Evolutionary conservation across 495 filamentous ascomycete species (phyloP).

Genomic region (Tuber borchii): DNA sequence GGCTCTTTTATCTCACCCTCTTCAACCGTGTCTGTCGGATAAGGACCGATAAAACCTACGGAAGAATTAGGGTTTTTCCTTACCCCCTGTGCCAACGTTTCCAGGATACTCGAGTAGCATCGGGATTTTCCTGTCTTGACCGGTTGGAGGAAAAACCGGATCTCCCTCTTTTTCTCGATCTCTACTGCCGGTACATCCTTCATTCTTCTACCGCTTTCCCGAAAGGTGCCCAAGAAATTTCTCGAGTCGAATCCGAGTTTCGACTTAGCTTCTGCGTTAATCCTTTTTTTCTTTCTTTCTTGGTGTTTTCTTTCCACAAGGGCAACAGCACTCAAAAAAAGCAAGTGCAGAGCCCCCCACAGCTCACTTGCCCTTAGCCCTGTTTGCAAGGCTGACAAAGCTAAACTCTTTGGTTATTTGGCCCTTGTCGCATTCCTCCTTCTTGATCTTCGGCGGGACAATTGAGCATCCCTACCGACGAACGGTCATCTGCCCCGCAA

Average conservation of each 20-base stretch:
- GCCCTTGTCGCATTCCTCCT: conserved; percentile 15
- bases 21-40: conserved; percentile 29
- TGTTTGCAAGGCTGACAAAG: conserved; percentile 24
- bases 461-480: conserved; percentile 18
- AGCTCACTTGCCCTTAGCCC: conserved; percentile 7
- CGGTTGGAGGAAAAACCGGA: conserved; percentile 24
- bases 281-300: neutral
- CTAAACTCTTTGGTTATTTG: conserved; percentile 1
- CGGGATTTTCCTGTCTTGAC: conserved; percentile 13
- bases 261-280: neutral
- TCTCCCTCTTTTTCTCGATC: conserved; percentile 32
- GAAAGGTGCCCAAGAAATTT: neutral
- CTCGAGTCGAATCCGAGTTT: conserved; percentile 29
- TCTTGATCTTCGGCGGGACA: conserved; percentile 7
- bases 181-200: conserved; percentile 11
- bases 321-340: conserved; percentile 18
- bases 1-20: conserved; percentile 30
- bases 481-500: conserved; percentile 24
- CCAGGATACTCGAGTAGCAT: conserved; percentile 11
- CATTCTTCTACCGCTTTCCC: conserved; percentile 15
- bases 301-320: conserved; percentile 15
- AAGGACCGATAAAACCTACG: conserved; percentile 32
- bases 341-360: conserved; percentile 32
- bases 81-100: conserved; percentile 16
- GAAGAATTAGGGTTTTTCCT: conserved; percentile 29